phyloP scores from a whole-genome alignment of 345 rosid species.

The Acer yangbiense region DNA sequence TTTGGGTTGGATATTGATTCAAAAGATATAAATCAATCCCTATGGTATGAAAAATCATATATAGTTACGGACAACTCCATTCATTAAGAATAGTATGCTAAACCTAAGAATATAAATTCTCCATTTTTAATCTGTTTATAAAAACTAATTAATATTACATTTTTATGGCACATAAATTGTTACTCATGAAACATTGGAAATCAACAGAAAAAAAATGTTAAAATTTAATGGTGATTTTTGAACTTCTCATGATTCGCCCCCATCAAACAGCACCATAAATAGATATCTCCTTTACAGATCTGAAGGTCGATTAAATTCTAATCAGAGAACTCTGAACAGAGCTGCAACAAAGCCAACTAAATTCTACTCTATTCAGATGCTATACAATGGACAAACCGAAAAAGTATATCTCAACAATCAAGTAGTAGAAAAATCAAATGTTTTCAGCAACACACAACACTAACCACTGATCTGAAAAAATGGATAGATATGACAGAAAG shows the following conservation, averaged over 20 bases:
- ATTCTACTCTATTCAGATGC: background rate
- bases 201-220: background rate
- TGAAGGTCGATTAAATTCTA: too few species aligned
- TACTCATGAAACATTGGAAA: background rate
- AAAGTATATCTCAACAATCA: background rate
- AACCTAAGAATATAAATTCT: background rate
- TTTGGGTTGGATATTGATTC: background rate
- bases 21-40: too few species aligned
- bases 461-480: background rate
- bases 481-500: background rate
- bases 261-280: background rate
- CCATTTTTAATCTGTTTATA: background rate
- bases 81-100: background rate
- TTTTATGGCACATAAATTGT: background rate
- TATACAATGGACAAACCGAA: background rate
- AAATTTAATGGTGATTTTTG: background rate
- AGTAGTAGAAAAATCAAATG: background rate
- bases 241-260: background rate
- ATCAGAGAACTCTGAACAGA: background rate
- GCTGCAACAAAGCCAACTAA: constrained; percentile 9
- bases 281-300: background rate
- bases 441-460: background rate
- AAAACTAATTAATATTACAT: background rate
- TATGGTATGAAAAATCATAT: too few species aligned
- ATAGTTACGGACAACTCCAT: background rate